phyloP scores from a whole-genome alignment of 2,329 filamentous ascomycete species.

The Alternaria longipes region DNA sequence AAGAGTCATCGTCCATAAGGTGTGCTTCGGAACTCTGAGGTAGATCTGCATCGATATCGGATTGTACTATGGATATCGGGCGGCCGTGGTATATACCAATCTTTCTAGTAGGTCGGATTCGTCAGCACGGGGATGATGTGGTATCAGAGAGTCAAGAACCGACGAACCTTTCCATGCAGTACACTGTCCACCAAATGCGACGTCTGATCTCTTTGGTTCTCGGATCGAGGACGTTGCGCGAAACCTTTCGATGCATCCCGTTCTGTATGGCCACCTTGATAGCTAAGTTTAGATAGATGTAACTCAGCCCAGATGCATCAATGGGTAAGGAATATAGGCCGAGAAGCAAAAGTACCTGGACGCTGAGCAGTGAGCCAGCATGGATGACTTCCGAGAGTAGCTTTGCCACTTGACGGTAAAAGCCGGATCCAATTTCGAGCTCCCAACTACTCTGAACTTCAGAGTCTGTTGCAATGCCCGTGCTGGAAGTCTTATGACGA shows the following conservation, averaged over 20 bases:
- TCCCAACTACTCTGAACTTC: conserved; percentile 16
- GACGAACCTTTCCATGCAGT: conserved; percentile 25
- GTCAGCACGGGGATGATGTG: background rate
- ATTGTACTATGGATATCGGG: conserved; percentile 19
- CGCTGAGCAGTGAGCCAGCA: conserved; percentile 65
- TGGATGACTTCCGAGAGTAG: conserved; percentile 67
- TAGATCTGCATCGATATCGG: conserved; percentile 22
- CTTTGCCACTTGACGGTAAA: conserved; percentile 64
- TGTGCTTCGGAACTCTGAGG: conserved; percentile 2
- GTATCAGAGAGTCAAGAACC: background rate
- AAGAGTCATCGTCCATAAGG: conserved; percentile 3
- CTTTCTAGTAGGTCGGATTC: conserved; percentile 2
- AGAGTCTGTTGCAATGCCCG: background rate
- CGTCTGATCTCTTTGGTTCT: conserved; percentile 21
- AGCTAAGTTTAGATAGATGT: conserved; percentile 65
- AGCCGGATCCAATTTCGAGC: conserved; percentile 19
- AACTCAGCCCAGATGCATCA: conserved; percentile 65
- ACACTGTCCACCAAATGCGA: conserved; percentile 26
- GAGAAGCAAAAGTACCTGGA: conserved; percentile 66
- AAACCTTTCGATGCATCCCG: conserved; percentile 63
- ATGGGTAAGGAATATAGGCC: conserved; percentile 65
- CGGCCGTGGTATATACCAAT: conserved; percentile 26
- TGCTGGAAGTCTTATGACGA: background rate
- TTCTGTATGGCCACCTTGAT: conserved; percentile 68
- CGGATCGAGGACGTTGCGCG: conserved; percentile 7